Evolutionary conservation across 192 early-diverging fungal genomes (phyloP).

Genomic region (Coemansia reversa): DNA sequence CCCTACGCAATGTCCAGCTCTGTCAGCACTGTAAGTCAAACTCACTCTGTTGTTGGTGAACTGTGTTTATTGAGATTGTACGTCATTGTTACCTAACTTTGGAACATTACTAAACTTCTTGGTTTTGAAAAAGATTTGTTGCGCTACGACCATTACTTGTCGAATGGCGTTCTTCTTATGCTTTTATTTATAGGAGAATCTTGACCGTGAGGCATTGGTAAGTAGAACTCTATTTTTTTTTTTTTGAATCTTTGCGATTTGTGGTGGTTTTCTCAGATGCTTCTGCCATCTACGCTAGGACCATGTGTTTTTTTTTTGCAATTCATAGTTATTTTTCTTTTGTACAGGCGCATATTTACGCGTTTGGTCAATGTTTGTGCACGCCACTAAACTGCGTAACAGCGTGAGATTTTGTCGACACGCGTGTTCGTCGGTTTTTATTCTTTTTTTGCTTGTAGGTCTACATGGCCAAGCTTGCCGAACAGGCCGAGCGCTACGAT

Average conservation of each 20-base stretch:
- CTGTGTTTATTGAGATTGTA: not conserved
- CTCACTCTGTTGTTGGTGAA: too few species aligned
- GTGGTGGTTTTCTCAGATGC: not conserved
- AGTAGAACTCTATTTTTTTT: constrained; percentile 12
- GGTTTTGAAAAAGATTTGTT: too few species aligned
- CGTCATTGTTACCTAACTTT: not conserved
- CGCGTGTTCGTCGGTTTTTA: not conserved
- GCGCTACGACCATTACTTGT: not conserved
- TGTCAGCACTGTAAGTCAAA: constrained; percentile 48
- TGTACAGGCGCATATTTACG: not conserved
- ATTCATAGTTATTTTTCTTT: not conserved
- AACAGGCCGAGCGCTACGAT: constrained; percentile 98
- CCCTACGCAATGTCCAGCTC: constrained; percentile 31
- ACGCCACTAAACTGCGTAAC: too few species aligned
- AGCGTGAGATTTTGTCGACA: not conserved
- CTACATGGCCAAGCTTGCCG: constrained; percentile 98
- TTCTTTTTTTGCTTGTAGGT: constrained; percentile 48
- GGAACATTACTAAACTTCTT: constrained; percentile 1
- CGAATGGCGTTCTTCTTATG: not conserved
- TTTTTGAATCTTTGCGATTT: not conserved
- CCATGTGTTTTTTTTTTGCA: too few species aligned
- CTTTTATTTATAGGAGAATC: constrained; percentile 29
- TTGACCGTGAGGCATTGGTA: constrained; percentile 53
- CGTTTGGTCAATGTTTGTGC: too few species aligned
- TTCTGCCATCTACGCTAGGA: constrained; percentile 5